Conservation (phyloP, 306 rosid genomes). For the Arachis hypogaea region DNA sequence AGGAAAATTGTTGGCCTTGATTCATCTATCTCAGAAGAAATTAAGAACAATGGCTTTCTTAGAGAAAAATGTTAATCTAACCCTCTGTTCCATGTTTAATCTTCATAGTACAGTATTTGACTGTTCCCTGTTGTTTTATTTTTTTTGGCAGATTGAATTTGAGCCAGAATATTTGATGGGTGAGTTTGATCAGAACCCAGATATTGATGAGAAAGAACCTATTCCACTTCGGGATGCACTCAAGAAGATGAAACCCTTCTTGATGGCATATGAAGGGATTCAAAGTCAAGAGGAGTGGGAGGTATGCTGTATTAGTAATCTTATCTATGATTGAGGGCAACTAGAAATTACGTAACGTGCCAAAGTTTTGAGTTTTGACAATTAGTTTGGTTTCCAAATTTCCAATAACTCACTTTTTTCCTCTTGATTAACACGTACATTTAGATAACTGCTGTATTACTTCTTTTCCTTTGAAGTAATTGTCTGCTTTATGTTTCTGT, state of each 20-base stretch:
- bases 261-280: slow-evolving; percentile 89
- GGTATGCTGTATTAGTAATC: slow-evolving; percentile 53
- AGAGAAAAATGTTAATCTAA: not conserved
- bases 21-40: slow-evolving; percentile 1
- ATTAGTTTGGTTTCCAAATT: slow-evolving; percentile 22
- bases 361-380: slow-evolving; percentile 9
- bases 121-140: slow-evolving; percentile 26
- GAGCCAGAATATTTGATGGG: slow-evolving; percentile 90
- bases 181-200: slow-evolving; percentile 81
- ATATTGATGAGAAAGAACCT: slow-evolving; percentile 85
- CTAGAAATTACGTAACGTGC: slow-evolving; percentile 19
- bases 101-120: slow-evolving; percentile 20
- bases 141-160: slow-evolving; percentile 75
- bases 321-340: slow-evolving; percentile 12
- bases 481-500: not conserved
- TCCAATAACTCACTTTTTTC: slow-evolving; percentile 14
- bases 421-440: slow-evolving; percentile 24
- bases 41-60: not conserved
- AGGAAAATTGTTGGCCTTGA: slow-evolving; percentile 3
- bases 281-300: slow-evolving; percentile 96
- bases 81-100: slow-evolving; percentile 3
- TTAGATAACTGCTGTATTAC: slow-evolving; percentile 1
- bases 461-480: slow-evolving; percentile 28
- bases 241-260: slow-evolving; percentile 91
- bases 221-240: slow-evolving; percentile 82